Evolutionary conservation across 1,284 basidiomycete species (phyloP).

Genomic region (Austropuccinia psidii): DNA sequence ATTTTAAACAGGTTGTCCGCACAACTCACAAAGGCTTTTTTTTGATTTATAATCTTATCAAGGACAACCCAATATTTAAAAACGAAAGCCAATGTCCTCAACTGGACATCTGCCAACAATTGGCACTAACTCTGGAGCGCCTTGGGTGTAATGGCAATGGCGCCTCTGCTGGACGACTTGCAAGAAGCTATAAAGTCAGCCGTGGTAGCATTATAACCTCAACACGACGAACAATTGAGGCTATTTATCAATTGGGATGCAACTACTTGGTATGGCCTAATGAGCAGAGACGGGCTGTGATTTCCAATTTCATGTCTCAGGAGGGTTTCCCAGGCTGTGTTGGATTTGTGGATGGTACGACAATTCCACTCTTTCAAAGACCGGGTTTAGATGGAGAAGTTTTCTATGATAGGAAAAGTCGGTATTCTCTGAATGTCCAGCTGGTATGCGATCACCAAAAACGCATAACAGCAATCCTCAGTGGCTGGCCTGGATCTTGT

Average conservation of each 20-base stretch:
- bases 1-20: background rate
- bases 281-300: background rate
- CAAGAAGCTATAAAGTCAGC: background rate
- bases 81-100: background rate
- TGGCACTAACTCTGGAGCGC: background rate
- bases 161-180: background rate
- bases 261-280: constrained; percentile 8
- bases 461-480: background rate
- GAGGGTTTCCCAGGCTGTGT: constrained; percentile 11
- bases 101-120: background rate
- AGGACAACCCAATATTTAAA: background rate
- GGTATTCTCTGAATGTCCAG: background rate
- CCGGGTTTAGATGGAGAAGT: background rate
- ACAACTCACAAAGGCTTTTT: background rate
- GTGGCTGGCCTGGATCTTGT: background rate
- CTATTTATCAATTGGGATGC: background rate
- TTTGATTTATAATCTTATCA: constrained; percentile 6
- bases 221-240: background rate
- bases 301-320: background rate
- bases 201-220: background rate
- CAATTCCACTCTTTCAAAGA: background rate
- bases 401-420: background rate
- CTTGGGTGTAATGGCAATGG: constrained; percentile 1
- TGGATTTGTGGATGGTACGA: background rate
- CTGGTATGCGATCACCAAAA: background rate